Conservation (phyloP, 1,284 basidiomycete genomes). For the Prillingera fragicola region DNA sequence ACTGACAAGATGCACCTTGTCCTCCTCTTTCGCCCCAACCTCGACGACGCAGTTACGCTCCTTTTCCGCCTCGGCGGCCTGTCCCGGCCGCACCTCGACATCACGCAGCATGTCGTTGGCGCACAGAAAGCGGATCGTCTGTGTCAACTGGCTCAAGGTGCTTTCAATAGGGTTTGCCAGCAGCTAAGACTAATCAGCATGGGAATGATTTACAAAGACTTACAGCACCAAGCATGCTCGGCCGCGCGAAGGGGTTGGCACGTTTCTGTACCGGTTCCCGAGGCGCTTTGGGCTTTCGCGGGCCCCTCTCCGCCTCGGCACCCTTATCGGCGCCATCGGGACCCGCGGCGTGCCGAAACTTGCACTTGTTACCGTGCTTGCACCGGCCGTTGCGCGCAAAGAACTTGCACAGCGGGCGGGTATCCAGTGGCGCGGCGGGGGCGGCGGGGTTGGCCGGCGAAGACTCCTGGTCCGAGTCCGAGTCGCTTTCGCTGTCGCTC, state of each 20-base stretch:
- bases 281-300: slow-evolving; percentile 23
- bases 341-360: slow-evolving; percentile 24
- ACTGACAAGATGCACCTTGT: background rate
- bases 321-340: background rate
- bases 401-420: slow-evolving; percentile 30
- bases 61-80: slow-evolving; percentile 58
- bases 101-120: slow-evolving; percentile 81
- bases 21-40: background rate
- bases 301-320: background rate
- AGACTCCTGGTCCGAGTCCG: slow-evolving; percentile 3
- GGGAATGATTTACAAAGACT: slow-evolving; percentile 32
- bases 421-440: slow-evolving; percentile 1
- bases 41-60: slow-evolving; percentile 22
- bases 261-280: slow-evolving; percentile 56
- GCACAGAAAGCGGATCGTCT: slow-evolving; percentile 86
- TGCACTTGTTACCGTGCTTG: slow-evolving; percentile 33
- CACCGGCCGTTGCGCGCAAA: slow-evolving; percentile 39
- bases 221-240: slow-evolving; percentile 69
- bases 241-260: slow-evolving; percentile 64
- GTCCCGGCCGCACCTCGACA: slow-evolving; percentile 76
- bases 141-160: slow-evolving; percentile 86
- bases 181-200: slow-evolving; percentile 19
- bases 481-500: slow-evolving; percentile 10
- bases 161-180: slow-evolving; percentile 81
- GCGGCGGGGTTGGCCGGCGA: background rate